These are phyloP conservation scores for Mycena galericulata DNA, from an alignment of 768 basidiomycete genomes.

Conservation along the genomic window DNA sequence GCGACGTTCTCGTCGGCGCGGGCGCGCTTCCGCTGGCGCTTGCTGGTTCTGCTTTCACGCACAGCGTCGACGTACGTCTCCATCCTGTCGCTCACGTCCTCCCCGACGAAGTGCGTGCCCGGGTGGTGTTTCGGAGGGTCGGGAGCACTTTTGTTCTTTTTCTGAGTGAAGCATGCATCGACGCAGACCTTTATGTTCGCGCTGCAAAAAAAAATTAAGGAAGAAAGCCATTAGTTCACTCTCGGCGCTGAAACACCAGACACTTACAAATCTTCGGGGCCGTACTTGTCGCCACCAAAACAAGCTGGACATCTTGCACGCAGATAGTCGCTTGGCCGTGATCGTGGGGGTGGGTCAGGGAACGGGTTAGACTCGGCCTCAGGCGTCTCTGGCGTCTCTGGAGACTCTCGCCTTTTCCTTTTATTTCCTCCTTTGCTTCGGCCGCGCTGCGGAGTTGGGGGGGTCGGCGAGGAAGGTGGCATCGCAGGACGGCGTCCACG, in stretches of 20 bases:
- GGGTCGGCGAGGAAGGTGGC: neutral
- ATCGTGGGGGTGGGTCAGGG: neutral
- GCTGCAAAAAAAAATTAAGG: no score
- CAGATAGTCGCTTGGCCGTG: constrained; percentile 17
- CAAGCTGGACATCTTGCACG: neutral
- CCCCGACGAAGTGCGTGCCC: no score
- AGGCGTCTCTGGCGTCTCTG: neutral
- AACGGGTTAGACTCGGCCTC: neutral
- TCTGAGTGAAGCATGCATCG: neutral
- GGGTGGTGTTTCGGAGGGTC: no score
- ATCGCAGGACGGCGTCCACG: neutral
- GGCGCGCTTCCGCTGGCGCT: no score
- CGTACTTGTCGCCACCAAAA: neutral
- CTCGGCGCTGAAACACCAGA: no score
- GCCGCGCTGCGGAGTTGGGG: neutral
- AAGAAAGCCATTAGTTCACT: no score
- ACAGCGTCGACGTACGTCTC: no score
- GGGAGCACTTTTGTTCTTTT: no score
- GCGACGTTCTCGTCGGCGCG: no score
- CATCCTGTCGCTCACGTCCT: no score
- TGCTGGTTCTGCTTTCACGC: no score
- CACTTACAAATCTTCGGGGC: neutral
- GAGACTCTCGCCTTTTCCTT: neutral
- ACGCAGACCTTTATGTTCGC: no score
- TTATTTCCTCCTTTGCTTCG: neutral